Conservation (phyloP, 1,139 yeast genomes). For the Taphrina populina region DNA sequence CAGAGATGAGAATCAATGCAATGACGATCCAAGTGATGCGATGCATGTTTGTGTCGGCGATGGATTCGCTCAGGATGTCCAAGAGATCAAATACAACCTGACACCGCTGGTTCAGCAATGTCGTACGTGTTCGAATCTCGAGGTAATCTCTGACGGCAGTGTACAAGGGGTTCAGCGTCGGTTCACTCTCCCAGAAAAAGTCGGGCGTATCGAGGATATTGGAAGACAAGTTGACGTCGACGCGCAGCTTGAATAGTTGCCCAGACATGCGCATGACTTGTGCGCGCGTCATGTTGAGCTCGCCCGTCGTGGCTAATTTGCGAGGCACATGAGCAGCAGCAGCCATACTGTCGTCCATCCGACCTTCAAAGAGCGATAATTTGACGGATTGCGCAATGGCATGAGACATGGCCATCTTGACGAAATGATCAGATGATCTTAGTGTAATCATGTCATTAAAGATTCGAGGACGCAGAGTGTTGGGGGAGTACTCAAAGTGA, state of each 20-base stretch:
- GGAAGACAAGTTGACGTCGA: conserved; percentile 87
- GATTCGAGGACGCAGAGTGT: conserved; percentile 79
- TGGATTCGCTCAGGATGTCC: conserved; percentile 88
- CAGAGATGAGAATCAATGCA: conserved; percentile 69
- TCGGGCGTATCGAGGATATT: conserved; percentile 93
- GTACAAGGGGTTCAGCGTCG: conserved; percentile 88
- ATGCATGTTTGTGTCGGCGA: conserved; percentile 84
- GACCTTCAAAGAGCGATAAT: conserved; percentile 81
- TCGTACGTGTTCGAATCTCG: conserved; percentile 91
- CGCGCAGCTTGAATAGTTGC: conserved; percentile 78
- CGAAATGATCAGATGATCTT: conserved; percentile 85
- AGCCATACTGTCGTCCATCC: conserved; percentile 70
- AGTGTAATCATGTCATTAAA: conserved; percentile 92
- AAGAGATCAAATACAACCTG: conserved; percentile 90
- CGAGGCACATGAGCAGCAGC: conserved; percentile 87
- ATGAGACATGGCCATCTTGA: conserved; percentile 88
- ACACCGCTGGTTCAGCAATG: conserved; percentile 88
- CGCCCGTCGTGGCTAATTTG: conserved; percentile 84
- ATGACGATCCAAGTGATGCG: conserved; percentile 90
- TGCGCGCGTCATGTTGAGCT: conserved; percentile 68
- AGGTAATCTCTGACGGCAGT: conserved; percentile 85
- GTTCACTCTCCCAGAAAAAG: conserved; percentile 94
- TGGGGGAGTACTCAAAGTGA: conserved; percentile 83
- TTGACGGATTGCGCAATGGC: conserved; percentile 97
- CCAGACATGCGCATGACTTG: conserved; percentile 86